phyloP scores from a whole-genome alignment of 2,329 filamentous ascomycete species.

The Whalleya microplaca region DNA sequence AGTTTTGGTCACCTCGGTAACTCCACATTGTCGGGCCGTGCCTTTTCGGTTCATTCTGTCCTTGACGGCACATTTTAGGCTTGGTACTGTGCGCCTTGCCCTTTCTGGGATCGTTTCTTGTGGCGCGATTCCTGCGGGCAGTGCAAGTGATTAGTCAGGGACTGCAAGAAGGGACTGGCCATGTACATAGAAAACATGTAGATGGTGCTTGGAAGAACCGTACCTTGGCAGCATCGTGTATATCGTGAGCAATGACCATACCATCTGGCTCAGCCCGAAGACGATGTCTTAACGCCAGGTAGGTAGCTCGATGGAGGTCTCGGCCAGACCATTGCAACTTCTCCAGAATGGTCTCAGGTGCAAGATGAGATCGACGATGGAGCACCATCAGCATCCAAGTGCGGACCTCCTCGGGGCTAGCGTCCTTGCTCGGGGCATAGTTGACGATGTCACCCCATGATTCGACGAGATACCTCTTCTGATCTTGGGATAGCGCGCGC shows the following conservation, averaged over 20 bases:
- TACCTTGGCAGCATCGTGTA: constrained; percentile 28
- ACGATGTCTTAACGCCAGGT: constrained; percentile 24
- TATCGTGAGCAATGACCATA: constrained; percentile 28
- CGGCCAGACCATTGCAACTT: constrained; percentile 27
- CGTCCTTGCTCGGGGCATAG: constrained; percentile 26
- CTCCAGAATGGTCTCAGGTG: constrained; percentile 21
- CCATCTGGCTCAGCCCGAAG: constrained; percentile 29
- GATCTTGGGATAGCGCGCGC: constrained; percentile 8
- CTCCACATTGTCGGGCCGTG: not conserved
- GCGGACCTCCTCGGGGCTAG: constrained; percentile 22
- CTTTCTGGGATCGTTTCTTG: not conserved
- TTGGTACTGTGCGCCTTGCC: not conserved
- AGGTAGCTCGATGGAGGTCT: constrained; percentile 28
- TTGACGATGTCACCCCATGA: constrained; percentile 26
- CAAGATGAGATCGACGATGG: constrained; percentile 28
- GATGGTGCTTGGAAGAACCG: not conserved
- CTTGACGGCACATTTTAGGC: not conserved
- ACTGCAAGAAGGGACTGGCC: too few species aligned
- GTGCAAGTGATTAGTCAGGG: too few species aligned
- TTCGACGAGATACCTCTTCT: constrained; percentile 14
- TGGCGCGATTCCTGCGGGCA: not conserved
- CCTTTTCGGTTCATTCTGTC: not conserved
- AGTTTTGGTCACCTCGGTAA: not conserved
- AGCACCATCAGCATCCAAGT: constrained; percentile 30
- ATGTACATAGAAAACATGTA: too few species aligned